These are phyloP conservation scores for Rhodotorula sp. DNA, from an alignment of 1,284 basidiomycete species.

Conservation along the genomic window DNA sequence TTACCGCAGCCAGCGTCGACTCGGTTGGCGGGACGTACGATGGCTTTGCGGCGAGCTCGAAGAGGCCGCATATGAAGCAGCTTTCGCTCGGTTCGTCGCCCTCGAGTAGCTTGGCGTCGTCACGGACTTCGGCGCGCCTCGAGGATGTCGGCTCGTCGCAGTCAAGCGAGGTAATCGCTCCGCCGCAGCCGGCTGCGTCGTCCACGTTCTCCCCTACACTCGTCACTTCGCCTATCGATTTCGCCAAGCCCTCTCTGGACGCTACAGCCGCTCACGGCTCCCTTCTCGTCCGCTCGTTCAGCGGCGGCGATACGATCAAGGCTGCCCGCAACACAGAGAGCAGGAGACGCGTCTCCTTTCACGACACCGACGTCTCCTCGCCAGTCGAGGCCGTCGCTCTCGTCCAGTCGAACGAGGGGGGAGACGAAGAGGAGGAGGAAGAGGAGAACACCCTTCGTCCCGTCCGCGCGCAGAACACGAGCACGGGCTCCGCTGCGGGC, in stretches of 20 bases:
- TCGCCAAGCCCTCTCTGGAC: too few relatives aligned
- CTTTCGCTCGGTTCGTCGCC: background rate
- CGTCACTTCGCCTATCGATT: too few relatives aligned
- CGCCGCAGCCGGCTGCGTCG: too few relatives aligned
- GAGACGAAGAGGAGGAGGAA: conserved; percentile 1
- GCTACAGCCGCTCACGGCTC: background rate
- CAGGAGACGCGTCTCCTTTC: conserved; percentile 4
- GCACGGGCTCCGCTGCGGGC: conserved; percentile 1
- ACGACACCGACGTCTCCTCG: background rate
- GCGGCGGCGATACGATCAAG: too few relatives aligned
- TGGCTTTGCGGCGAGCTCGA: background rate
- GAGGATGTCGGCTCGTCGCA: too few relatives aligned
- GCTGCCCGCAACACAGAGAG: too few relatives aligned
- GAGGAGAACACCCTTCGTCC: conserved; percentile 18
- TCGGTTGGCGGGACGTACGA: conserved; percentile 10
- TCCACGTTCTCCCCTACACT: too few relatives aligned
- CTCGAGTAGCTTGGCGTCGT: background rate
- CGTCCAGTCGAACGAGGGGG: background rate
- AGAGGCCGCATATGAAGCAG: background rate
- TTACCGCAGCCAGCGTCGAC: conserved; percentile 18
- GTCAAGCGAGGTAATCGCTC: too few relatives aligned
- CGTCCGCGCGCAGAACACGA: conserved; percentile 2
- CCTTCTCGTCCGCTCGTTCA: too few relatives aligned
- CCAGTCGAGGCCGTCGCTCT: background rate
- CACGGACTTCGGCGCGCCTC: too few relatives aligned